phyloP scores from a whole-genome alignment of 441 rosid species.

The Rhodomyrtus psidioides region DNA sequence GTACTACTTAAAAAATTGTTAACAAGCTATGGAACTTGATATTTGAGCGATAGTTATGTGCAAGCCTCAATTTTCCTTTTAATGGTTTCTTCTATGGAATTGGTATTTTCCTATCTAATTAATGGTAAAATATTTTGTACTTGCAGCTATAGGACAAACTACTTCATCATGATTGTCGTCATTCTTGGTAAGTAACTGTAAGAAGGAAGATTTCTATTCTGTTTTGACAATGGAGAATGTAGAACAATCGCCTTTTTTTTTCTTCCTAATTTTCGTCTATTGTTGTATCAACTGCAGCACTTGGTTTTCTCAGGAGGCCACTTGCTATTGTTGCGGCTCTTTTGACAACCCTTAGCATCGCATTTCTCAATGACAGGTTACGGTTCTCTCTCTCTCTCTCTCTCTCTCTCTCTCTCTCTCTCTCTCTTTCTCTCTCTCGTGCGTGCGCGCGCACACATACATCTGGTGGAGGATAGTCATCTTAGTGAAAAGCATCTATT shows the following conservation, averaged over 20 bases:
- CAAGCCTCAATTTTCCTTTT: not conserved
- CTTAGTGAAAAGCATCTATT: not conserved
- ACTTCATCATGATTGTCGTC: constrained; percentile 23
- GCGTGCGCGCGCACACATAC: not conserved
- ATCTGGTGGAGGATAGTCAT: not conserved
- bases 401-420: not conserved
- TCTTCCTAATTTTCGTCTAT: not conserved
- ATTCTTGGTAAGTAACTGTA: not conserved
- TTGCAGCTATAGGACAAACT: constrained; percentile 36
- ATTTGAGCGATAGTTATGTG: not conserved
- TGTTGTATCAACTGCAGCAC: constrained; percentile 10
- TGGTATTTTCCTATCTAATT: not conserved
- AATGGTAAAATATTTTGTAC: not conserved
- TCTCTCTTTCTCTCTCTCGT: not conserved
- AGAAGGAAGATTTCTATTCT: not conserved
- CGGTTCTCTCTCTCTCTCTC: not conserved
- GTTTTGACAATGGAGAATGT: not conserved
- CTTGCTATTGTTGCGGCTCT: constrained; percentile 27
- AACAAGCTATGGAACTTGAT: not conserved
- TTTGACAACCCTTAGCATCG: constrained; percentile 27
- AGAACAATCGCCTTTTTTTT: not conserved
- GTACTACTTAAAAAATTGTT: not conserved
- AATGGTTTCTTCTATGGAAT: not conserved
- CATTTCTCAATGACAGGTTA: constrained; percentile 37
- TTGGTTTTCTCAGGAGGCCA: constrained; percentile 31